Base-by-base conservation (phyloP, 2,329 filamentous ascomycete species). In the Phyllosticta ampelicida region DNA sequence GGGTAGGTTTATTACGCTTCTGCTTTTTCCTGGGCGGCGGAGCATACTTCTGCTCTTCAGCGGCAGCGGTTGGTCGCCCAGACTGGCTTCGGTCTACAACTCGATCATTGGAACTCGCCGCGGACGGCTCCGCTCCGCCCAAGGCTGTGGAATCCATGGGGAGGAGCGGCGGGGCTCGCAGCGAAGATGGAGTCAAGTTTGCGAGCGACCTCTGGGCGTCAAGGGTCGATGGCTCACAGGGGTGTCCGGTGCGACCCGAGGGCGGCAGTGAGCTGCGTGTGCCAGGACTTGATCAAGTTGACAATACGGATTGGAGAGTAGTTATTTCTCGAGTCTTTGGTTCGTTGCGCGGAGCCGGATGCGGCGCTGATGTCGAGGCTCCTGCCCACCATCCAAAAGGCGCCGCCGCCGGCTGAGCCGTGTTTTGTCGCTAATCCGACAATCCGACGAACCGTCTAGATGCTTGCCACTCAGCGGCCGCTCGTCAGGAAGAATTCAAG, bases 1-100 rank as follows among this genome's bases (percentile, higher is more conserved):
- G 69, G 1, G 87, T 91, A 3, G 88, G 88, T 71, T 92, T 92
- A 73, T 92, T 92, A 53, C 88, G 82, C 75, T 87, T 90, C 74
- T 91, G 87, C 73, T 87, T 89, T 75, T 87, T 88, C 51, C 19
- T 54, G 9, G 48, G 48, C 23, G 51, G 56, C 6, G 18, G 9
- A 9, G 49, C 18, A 21, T n/a, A 26, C 23, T 11, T 44, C 51
- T 23, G 48, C 5, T 26, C 36, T n/a, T 19, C 19, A 30, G 30
- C 48, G 29, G 55, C 51, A 11, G 48, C 51, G 29, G 28, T 28
- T 30, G 28, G 28, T 6, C 48, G 49, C 48, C 29, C 36, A 29
- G 49, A 51, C 21, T 51, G 49, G 54, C 5, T 16, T 16, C 36
- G 16, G 36, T 44, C 36, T 44, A 44, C 36, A 4, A n/a, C 36